Base-by-base conservation (phyloP, 2,329 filamentous ascomycete species). In the Magnaporthales sp. region DNA sequence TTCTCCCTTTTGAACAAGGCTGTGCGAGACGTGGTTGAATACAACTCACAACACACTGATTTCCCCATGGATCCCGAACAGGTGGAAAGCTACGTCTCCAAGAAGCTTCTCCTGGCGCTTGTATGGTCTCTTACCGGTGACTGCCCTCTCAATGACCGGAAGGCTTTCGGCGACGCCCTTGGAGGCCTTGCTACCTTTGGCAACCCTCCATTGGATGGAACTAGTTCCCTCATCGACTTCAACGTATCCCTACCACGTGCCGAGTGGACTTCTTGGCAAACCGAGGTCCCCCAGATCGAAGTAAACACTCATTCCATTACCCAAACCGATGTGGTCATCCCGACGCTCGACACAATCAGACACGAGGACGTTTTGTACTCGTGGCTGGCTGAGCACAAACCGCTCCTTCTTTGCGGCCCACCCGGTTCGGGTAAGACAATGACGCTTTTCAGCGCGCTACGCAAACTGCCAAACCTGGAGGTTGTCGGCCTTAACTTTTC, bases 331-430 rank as follows among this genome's bases (percentile, higher is more conserved):
- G 92, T 98, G 56, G 95, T 99, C 69, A 99, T 99, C 74, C 96
- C 95, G 1, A 99, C 95, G 0, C 82, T 99, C 64, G 95, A 99
- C 76, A 99, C 96, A 30, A 91, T 99, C 61, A 92, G 95, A 31
- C 95, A 99, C 73, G 95, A 99, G 77, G 95, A 98, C 78, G 92
- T 99, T n/a, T 84, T 99, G 19, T 99, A 99, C 81, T 99, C 96
- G 3, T 99, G 95, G 95, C 87, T 99, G 61, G 95, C 96, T 19
- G 95, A 99, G 77, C 95, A 99, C 77, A 99, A 99, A 80, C 95
- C 96, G 13, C 83, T 99, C 22, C 83, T 99, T 65, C 89, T 99
- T 19, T 99, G 95, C 76, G 96, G 95, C 77, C 96, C 95, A 75
- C 95, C 95, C 67, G 95, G 95, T 81, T 99, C 95, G 65, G 95